Evolutionary conservation across 768 basidiomycete genomes (phyloP), one percentile per base, ranked within the genome.

Genomic region (Pisolithus sp.): DNA sequence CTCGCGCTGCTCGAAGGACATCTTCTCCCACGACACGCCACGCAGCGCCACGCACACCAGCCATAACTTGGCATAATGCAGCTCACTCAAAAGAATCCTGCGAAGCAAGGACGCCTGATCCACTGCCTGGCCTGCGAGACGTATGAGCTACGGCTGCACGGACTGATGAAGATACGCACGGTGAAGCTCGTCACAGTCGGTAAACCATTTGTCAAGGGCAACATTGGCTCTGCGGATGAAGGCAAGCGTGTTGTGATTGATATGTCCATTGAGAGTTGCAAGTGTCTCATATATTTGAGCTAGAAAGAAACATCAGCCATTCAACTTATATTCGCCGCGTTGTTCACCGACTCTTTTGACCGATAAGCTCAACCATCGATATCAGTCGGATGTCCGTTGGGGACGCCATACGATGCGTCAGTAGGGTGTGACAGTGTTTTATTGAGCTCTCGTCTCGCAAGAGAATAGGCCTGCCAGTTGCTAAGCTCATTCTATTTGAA

Each of bases 31-130:
- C 5, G 89, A 82, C 23, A 87, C 89, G 17, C 93, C 93, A 53
- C 93, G 81, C 43, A 97, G 73, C 12, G 92, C 92, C 21, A 95
- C 86, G 63, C 93, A 96, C 20, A 93, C 86, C 30, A 95, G 80
- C 93, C 93, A 96, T 5, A 97, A 76, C 66, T 95, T 94, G 26
- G 93, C 89, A 63, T 95, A 93, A 62, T 93, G 85, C 47, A 95
- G 73, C 64, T 96, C 93, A 5, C 86, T 88, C 2, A 83, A 83
- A 20, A 96, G 81, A 45, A 97, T 83, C 70, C 91, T 93, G 46
- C 92, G 81, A 31, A 93, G 76, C 12, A 96, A 74, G 8, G 87
- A 82, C 38, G 92, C 86, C 60, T 92, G 89, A 54, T 91, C 89
- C 82, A 90, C 87, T 2, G 80, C 77, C 62, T 83, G 82, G 15